Evolutionary conservation across 2,329 filamentous ascomycete genomes (phyloP).

Genomic region (Botrytis medusae): DNA sequence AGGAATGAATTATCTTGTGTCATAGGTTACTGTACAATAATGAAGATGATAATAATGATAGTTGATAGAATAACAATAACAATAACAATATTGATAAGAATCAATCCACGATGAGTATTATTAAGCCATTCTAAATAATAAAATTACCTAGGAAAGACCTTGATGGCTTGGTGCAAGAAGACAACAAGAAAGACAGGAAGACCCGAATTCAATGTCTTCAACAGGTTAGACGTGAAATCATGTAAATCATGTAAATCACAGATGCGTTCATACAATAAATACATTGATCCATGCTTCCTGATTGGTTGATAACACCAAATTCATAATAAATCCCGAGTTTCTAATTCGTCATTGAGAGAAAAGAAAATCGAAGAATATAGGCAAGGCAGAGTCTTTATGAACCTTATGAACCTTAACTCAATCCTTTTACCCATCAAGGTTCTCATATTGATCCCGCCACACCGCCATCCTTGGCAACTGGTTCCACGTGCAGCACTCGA

Average conservation of each 20-base stretch:
- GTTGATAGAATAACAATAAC: not conserved
- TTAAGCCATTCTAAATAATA: not conserved
- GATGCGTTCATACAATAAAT: not conserved
- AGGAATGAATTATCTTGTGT: not conserved
- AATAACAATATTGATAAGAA: not conserved
- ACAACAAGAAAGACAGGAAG: not conserved
- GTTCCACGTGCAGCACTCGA: not conserved
- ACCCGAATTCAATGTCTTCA: not conserved
- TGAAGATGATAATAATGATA: not conserved
- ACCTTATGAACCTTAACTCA: not conserved
- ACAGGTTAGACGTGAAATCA: not conserved
- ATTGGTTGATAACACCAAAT: not conserved
- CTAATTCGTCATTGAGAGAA: not conserved
- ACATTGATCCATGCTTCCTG: not conserved
- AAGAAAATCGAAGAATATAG: not conserved
- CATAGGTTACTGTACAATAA: not conserved
- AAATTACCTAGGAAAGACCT: not conserved
- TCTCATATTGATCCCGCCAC: conserved; percentile 2
- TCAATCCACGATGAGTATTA: not conserved
- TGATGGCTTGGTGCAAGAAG: not conserved
- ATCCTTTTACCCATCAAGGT: conserved; percentile 14
- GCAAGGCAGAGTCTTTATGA: not conserved
- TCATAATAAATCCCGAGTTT: not conserved
- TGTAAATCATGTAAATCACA: not conserved
- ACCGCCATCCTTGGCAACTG: not conserved